A percentile compares a stretch with the other conserved stretches of the same genome.
Evolutionary conservation across 352 stramenopile genomes (phyloP).

Genomic region (Saprolegnia parasitica): DNA sequence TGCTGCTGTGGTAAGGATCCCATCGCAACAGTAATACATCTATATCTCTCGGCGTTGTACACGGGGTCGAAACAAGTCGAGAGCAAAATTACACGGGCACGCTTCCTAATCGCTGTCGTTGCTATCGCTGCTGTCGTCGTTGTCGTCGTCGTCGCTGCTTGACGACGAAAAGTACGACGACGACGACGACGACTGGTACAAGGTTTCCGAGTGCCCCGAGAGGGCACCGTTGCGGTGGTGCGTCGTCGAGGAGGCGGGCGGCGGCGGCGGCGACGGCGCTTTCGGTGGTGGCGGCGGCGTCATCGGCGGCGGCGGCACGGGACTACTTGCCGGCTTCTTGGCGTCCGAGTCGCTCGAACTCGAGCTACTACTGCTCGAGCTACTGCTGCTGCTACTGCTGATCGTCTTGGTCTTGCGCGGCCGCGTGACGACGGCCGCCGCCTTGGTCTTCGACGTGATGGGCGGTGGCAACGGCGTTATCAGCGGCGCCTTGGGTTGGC

Average conservation of each 20-base stretch:
- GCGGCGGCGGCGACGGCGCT: slow-evolving; percentile 15
- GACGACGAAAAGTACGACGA: slow-evolving; percentile 76
- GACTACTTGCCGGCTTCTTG: slow-evolving; percentile 17
- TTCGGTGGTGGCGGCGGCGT: slow-evolving; percentile 1
- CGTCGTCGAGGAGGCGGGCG: not conserved
- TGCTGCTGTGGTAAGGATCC: slow-evolving; percentile 52
- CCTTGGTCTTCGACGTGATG: not conserved
- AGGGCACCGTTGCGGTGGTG: slow-evolving; percentile 20
- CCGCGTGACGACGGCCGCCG: not conserved
- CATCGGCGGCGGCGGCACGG: not conserved
- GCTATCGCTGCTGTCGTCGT: slow-evolving; percentile 33
- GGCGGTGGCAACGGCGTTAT: too few species aligned
- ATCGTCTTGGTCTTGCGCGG: slow-evolving; percentile 33
- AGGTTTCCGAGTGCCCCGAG: slow-evolving; percentile 22
- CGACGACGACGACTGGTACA: slow-evolving; percentile 55
- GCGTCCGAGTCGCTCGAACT: slow-evolving; percentile 31
- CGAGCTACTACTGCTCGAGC: slow-evolving; percentile 14
- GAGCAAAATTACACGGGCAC: not conserved
- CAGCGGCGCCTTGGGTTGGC: too few species aligned
- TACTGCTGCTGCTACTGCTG: slow-evolving; percentile 42
- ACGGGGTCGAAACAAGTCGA: too few species aligned
- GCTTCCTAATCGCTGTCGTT: slow-evolving; percentile 10
- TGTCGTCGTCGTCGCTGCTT: slow-evolving; percentile 39
- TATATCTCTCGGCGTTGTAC: too few species aligned
- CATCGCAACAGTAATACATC: too few species aligned